Evolutionary conservation across 768 basidiomycete genomes (phyloP).

Genomic region (Kwoniella heveanensis): DNA sequence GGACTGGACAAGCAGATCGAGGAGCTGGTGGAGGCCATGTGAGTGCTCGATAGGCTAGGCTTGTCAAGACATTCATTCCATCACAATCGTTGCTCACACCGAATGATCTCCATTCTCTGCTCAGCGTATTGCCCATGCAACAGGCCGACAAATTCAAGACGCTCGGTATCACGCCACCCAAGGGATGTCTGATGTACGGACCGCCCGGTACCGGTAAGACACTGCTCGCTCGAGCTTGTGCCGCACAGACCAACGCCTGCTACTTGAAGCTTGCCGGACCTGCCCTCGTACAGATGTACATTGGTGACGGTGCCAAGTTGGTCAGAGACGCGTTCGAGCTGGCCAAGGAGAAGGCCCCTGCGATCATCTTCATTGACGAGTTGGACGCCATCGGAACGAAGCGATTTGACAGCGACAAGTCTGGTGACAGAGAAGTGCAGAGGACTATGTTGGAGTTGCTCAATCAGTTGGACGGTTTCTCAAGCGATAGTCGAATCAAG

Average conservation of each 20-base stretch:
- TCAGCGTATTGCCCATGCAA: slow-evolving; percentile 87
- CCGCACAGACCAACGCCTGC: slow-evolving; percentile 95
- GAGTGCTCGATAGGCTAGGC: too few relatives aligned
- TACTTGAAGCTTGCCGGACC: slow-evolving; percentile 97
- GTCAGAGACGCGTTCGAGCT: slow-evolving; percentile 98
- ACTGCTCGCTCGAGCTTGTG: slow-evolving; percentile 92
- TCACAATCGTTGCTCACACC: too few relatives aligned
- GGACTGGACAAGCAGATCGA: slow-evolving; percentile 99
- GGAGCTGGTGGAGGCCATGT: slow-evolving; percentile 93
- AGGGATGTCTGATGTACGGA: slow-evolving; percentile 98
- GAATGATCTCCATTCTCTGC: too few relatives aligned
- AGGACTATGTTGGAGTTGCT: slow-evolving; percentile 98
- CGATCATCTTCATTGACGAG: slow-evolving; percentile 99
- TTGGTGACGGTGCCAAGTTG: slow-evolving; percentile 97
- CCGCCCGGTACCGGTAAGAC: slow-evolving; percentile 99
- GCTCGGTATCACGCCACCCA: slow-evolving; percentile 94
- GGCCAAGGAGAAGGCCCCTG: slow-evolving; percentile 95
- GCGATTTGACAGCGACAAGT: slow-evolving; percentile 97
- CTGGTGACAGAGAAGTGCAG: slow-evolving; percentile 98
- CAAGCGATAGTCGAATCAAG: slow-evolving; percentile 96
- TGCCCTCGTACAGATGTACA: slow-evolving; percentile 99
- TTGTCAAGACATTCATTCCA: too few relatives aligned
- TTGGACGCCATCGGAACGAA: slow-evolving; percentile 98
- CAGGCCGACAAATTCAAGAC: slow-evolving; percentile 98
- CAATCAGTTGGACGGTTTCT: slow-evolving; percentile 97